Conservation (phyloP, 106 monocot genomes). For the Dendrobium huoshanense region DNA sequence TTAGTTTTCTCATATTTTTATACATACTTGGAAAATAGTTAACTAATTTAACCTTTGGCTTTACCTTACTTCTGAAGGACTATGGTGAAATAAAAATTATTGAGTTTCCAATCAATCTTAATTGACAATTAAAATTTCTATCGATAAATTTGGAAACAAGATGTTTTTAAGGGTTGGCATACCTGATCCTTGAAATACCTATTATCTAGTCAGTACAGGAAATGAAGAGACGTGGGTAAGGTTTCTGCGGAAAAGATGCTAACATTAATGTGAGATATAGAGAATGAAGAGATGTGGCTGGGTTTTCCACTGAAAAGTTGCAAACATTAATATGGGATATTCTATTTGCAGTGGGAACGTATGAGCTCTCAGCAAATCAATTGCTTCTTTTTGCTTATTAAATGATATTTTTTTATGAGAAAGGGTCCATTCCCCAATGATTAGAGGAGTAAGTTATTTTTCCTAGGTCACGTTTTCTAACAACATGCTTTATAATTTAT, state of each 20-base stretch:
- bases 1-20: too few relatives aligned
- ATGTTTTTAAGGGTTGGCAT: neutral
- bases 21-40: neutral
- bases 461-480: too few relatives aligned
- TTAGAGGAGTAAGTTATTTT: too few relatives aligned
- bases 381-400: neutral
- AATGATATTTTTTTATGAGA: neutral
- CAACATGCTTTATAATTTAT: too few relatives aligned
- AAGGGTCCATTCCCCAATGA: neutral
- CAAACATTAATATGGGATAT: neutral
- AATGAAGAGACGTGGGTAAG: neutral
- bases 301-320: neutral
- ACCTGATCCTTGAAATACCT: neutral
- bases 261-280: neutral
- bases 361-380: neutral
- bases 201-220: neutral
- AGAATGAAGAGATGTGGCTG: neutral
- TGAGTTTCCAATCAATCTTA: neutral
- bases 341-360: neutral
- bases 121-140: neutral
- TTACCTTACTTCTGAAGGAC: neutral
- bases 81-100: neutral
- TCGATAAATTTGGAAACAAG: neutral
- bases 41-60: neutral
- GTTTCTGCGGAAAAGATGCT: neutral